These are phyloP conservation scores for Gastrolobium villosum DNA, from an alignment of 306 rosid species.

Conservation along the genomic window DNA sequence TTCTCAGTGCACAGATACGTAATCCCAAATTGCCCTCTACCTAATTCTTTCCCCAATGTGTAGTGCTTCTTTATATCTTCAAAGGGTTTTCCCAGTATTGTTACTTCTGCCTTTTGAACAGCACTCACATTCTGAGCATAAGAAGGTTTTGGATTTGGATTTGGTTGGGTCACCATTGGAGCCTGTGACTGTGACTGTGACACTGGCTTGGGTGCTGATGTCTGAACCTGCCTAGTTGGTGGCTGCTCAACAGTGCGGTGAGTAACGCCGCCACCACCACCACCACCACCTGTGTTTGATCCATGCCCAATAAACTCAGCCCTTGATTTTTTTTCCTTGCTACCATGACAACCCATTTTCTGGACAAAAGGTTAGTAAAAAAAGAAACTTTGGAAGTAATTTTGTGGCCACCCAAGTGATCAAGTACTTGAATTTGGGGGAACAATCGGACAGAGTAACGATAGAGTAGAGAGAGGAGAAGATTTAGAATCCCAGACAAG, in stretches of 20 bases:
- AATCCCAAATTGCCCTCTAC: slow-evolving; percentile 92
- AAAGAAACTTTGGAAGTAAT: too few relatives aligned
- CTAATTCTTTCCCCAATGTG: slow-evolving; percentile 81
- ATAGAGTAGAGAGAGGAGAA: too few relatives aligned
- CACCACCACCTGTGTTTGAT: slow-evolving; percentile 27
- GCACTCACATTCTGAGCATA: slow-evolving; percentile 37
- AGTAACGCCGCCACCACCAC: not conserved
- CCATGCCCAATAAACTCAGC: slow-evolving; percentile 39
- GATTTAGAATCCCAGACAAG: too few relatives aligned
- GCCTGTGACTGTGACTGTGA: slow-evolving; percentile 43
- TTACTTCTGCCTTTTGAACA: slow-evolving; percentile 52
- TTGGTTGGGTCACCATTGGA: slow-evolving; percentile 1
- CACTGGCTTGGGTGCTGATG: slow-evolving; percentile 41
- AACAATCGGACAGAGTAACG: too few relatives aligned
- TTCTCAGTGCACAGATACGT: slow-evolving; percentile 84
- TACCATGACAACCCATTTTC: slow-evolving; percentile 76
- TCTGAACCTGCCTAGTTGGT: slow-evolving; percentile 15
- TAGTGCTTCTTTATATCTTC: slow-evolving; percentile 73
- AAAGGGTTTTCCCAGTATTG: slow-evolving; percentile 75
- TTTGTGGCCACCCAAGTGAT: too few relatives aligned
- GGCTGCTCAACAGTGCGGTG: slow-evolving; percentile 44
- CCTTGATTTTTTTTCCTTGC: slow-evolving; percentile 60
- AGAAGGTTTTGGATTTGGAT: slow-evolving; percentile 39
- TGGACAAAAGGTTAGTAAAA: not conserved
- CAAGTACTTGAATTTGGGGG: too few relatives aligned